Percentiles rank a stretch among this genome's conserved stretches.
phyloP scores from a whole-genome alignment of 257 asterid genomes.

The Prunella vulgaris region DNA sequence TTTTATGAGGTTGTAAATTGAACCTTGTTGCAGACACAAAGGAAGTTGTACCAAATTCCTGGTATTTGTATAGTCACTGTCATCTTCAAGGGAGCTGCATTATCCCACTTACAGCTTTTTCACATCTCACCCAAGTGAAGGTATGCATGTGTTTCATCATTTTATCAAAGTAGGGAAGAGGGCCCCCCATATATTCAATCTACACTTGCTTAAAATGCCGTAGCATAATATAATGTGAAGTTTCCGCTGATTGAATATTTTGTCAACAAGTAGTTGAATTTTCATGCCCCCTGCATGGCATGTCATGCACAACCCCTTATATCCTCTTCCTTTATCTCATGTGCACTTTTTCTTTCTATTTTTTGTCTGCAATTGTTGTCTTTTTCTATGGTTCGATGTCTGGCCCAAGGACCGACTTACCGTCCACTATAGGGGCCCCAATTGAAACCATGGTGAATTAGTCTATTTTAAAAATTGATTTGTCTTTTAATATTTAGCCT shows the following conservation, averaged over 20 bases:
- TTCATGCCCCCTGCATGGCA: constrained; percentile 4
- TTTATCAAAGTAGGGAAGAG: constrained; percentile 3
- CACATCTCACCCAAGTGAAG: neutral
- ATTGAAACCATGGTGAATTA: no score
- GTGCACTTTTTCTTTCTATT: constrained; percentile 22
- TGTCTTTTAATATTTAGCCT: neutral
- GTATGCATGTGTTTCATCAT: neutral
- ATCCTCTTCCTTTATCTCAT: constrained; percentile 7
- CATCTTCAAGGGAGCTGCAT: constrained; percentile 10
- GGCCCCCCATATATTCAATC: constrained; percentile 5
- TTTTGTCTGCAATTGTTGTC: constrained; percentile 21
- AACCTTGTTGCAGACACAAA: neutral
- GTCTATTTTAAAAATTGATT: no score
- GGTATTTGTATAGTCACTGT: constrained; percentile 19
- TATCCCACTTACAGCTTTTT: neutral
- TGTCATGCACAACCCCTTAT: constrained; percentile 12
- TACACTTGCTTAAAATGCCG: neutral
- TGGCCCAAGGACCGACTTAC: no score
- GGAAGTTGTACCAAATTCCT: constrained; percentile 12
- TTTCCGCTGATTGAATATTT: constrained; percentile 20
- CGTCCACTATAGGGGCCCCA: no score
- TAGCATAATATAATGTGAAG: neutral
- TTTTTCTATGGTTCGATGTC: neutral
- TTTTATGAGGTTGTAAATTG: constrained; percentile 15
- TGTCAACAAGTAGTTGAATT: constrained; percentile 15